Evolutionary conservation across 257 asterid genomes (phyloP).

Genomic region (Eucommia ulmoides): DNA sequence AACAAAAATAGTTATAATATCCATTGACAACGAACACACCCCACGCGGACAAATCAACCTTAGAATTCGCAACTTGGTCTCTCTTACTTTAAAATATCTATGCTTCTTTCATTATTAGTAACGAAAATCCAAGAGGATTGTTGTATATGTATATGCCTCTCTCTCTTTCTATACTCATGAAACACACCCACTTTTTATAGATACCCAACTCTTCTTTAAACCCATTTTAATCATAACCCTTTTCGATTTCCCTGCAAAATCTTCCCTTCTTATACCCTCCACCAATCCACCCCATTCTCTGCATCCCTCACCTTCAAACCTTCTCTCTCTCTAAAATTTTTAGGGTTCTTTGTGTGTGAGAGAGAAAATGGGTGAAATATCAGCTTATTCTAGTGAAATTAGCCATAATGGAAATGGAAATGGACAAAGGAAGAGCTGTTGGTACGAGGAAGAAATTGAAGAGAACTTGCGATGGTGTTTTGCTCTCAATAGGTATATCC

Average conservation of each 20-base stretch:
- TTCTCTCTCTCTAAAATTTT: not conserved
- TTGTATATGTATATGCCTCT: too few species aligned
- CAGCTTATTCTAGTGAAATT: conserved; percentile 29
- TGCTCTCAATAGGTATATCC: conserved; percentile 78
- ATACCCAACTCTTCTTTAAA: conserved; percentile 11
- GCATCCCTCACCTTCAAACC: not conserved
- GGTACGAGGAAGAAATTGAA: conserved; percentile 98
- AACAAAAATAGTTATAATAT: too few species aligned
- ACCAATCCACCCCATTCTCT: conserved; percentile 2
- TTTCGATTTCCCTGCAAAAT: conserved; percentile 12
- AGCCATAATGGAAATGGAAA: conserved; percentile 34
- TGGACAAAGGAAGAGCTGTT: conserved; percentile 81
- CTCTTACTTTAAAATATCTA: conserved; percentile 6
- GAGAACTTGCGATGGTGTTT: conserved; percentile 91
- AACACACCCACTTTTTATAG: conserved; percentile 10
- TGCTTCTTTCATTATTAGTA: conserved; percentile 16
- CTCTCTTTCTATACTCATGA: conserved; percentile 5
- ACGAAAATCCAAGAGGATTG: conserved; percentile 62
- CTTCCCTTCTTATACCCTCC: conserved; percentile 20
- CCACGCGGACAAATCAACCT: conserved; percentile 69
- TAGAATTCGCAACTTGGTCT: conserved; percentile 18
- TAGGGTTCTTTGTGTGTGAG: not conserved
- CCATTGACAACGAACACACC: conserved; percentile 9
- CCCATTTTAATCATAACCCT: conserved; percentile 14
- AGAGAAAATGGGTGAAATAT: conserved; percentile 64